A percentile compares a stretch with the other conserved stretches of the same genome.
Evolutionary conservation across 164 flowering plant genomes (phyloP).

Genomic region (Taxillus chinensis): DNA sequence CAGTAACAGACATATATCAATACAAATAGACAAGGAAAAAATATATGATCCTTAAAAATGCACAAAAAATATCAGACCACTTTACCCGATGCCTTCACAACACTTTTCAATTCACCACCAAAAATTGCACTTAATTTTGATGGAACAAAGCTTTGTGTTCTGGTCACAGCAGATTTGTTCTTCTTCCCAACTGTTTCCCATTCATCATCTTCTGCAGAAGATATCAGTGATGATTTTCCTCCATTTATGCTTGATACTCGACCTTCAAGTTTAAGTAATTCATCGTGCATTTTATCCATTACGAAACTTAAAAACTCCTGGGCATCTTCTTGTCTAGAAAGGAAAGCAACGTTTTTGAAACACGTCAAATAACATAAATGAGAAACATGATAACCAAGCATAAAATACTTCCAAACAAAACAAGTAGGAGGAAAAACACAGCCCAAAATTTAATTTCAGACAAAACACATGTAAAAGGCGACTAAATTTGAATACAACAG

Average conservation of each 20-base stretch:
- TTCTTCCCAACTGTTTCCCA: slow-evolving; percentile 99
- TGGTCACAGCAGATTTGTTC: slow-evolving; percentile 87
- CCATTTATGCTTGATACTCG: slow-evolving; percentile 23
- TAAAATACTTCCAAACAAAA: too few species aligned
- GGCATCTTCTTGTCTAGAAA: slow-evolving; percentile 94
- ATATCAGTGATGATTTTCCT: slow-evolving; percentile 34
- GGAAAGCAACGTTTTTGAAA: background rate
- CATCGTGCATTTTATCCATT: slow-evolving; percentile 92
- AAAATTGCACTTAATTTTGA: slow-evolving; percentile 81
- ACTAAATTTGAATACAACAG: background rate
- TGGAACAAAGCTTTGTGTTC: slow-evolving; percentile 80
- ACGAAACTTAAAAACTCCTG: slow-evolving; percentile 91
- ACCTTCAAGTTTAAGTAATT: slow-evolving; percentile 73
- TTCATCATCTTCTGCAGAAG: slow-evolving; percentile 76
- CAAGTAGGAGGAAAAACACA: too few species aligned
- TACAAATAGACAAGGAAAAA: too few species aligned
- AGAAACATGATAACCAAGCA: too few species aligned
- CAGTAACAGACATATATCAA: background rate
- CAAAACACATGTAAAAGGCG: too few species aligned
- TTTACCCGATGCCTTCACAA: slow-evolving; percentile 83
- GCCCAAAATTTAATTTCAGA: too few species aligned
- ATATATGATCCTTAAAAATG: too few species aligned
- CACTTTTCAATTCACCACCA: slow-evolving; percentile 84
- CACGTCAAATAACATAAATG: background rate
- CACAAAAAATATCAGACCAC: background rate